Conservation (phyloP, 2,329 filamentous ascomycete species). For the Dactylellina leptospora region DNA sequence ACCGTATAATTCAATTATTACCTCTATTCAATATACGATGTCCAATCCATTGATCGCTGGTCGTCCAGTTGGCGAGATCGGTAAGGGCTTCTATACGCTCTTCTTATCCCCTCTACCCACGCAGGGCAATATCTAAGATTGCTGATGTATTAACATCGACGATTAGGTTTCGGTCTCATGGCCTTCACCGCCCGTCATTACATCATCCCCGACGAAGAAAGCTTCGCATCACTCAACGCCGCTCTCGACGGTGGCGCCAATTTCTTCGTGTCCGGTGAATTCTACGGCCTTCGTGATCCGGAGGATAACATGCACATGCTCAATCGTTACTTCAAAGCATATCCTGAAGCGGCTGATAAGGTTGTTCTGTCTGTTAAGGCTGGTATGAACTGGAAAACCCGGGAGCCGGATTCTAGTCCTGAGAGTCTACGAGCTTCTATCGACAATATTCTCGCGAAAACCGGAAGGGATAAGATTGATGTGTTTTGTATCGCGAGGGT, state of each 20-base stretch:
- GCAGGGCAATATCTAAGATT: background rate
- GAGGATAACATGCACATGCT: conserved; percentile 69
- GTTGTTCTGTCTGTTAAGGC: conserved; percentile 73
- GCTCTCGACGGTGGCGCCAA: conserved; percentile 61
- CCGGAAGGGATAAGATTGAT: conserved; percentile 68
- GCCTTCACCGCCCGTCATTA: conserved; percentile 58
- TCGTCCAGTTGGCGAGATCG: conserved; percentile 21
- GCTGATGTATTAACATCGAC: background rate
- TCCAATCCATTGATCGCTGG: conserved; percentile 23
- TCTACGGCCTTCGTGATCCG: conserved; percentile 69
- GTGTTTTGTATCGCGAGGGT: conserved; percentile 69
- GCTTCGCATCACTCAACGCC: conserved; percentile 67
- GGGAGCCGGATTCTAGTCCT: conserved; percentile 65
- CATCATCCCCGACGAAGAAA: conserved; percentile 62
- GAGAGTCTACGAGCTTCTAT: conserved; percentile 68
- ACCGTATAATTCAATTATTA: background rate
- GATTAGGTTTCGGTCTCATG: conserved; percentile 52
- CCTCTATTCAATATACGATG: background rate
- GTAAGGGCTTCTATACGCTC: background rate
- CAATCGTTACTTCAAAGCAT: conserved; percentile 70
- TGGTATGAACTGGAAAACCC: conserved; percentile 61
- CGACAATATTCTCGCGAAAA: conserved; percentile 67
- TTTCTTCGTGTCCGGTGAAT: conserved; percentile 72
- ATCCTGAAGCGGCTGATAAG: conserved; percentile 70
- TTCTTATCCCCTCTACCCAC: background rate